A percentile compares a stretch with the other conserved stretches of the same genome.
phyloP scores from a whole-genome alignment of 2,329 filamentous ascomycete genomes.

The Clonostachys byssicola region DNA sequence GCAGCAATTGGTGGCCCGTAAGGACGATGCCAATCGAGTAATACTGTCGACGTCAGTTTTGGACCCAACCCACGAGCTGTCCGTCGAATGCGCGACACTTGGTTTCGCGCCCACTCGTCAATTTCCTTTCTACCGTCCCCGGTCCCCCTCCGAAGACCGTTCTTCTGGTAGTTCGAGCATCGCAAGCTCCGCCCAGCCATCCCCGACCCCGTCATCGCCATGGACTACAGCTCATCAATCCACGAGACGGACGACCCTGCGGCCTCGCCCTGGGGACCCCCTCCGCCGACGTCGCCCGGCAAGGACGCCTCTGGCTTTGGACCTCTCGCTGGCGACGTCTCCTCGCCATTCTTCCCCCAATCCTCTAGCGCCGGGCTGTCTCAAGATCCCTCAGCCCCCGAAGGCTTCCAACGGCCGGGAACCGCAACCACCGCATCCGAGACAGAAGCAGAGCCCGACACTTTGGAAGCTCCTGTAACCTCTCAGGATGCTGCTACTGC shows the following conservation, averaged over 20 bases:
- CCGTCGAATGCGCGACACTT: no score
- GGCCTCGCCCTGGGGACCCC: slow-evolving; percentile 52
- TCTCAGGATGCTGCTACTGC: not conserved
- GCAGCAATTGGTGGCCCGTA: not conserved
- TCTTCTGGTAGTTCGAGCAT: not conserved
- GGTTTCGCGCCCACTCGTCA: not conserved
- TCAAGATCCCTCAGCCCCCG: slow-evolving; percentile 25
- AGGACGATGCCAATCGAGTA: no score
- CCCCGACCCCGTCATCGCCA: slow-evolving; percentile 17
- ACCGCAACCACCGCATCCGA: slow-evolving; percentile 41
- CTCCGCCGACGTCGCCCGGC: slow-evolving; percentile 45
- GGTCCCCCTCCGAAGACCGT: not conserved
- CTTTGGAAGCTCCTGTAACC: slow-evolving; percentile 15
- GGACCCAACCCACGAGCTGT: no score
- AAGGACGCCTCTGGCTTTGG: slow-evolving; percentile 38
- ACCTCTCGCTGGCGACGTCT: slow-evolving; percentile 29
- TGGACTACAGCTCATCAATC: slow-evolving; percentile 57
- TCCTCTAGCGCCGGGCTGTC: slow-evolving; percentile 36
- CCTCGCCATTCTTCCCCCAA: slow-evolving; percentile 38
- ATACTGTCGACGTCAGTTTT: no score
- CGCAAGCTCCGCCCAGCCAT: not conserved
- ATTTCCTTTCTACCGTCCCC: not conserved
- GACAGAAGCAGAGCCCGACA: slow-evolving; percentile 32
- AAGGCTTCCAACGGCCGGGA: slow-evolving; percentile 38
- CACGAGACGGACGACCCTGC: slow-evolving; percentile 49